Evolutionary conservation across 208 protist species (phyloP), one percentile per base, ranked within the genome.

Genomic region (Leishmania gerbilli): DNA sequence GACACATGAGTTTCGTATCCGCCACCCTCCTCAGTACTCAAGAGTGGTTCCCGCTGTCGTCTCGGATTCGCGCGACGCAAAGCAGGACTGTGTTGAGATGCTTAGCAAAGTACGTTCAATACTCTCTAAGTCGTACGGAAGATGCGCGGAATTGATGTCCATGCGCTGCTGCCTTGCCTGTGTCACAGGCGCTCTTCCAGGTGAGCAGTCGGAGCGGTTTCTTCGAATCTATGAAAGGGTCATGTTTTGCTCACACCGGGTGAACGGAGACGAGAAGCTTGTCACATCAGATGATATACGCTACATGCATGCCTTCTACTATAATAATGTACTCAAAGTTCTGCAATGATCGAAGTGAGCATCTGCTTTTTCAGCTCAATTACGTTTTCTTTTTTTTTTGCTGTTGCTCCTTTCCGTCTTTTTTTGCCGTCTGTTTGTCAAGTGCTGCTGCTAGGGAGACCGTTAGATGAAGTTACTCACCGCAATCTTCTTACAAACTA

Each of bases 271-370:
- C n/a, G 83, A 87, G 71, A 85, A 87, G 71, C 75, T 84, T 71
- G 77, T 96, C n/a, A 92, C 86, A 7, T 90, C 87, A 24, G 91
- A 95, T 67, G 95, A 97, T 81, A 97, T 96, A n/a, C 91, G 92
- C 47, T 96, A 96, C 88, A 88, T 96, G 71, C 90, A 97, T 79
- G 89, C 89, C 31, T 98, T 98, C 82, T 97, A 95, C 83, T 95
- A 96, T 76, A 95, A 96, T 76, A 95, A 84, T 37, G 86, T 96
- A 55, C 37, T 95, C 24, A 95, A 96, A 47, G 93, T 95, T 64
- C 72, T 98, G 65, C 86, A 95, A 80, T 93, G 80, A 77, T 56
- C 15, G 1, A 21, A 31, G 37, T 62, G 47, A 40, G 79, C 62
- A 72, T 47, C 76, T 74, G 37, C 21, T 82, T 77, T 34, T 82